Evolutionary conservation across 2,329 filamentous ascomycete species (phyloP), one percentile per base, ranked within the genome.

Genomic region (Exophiala mesophila): DNA sequence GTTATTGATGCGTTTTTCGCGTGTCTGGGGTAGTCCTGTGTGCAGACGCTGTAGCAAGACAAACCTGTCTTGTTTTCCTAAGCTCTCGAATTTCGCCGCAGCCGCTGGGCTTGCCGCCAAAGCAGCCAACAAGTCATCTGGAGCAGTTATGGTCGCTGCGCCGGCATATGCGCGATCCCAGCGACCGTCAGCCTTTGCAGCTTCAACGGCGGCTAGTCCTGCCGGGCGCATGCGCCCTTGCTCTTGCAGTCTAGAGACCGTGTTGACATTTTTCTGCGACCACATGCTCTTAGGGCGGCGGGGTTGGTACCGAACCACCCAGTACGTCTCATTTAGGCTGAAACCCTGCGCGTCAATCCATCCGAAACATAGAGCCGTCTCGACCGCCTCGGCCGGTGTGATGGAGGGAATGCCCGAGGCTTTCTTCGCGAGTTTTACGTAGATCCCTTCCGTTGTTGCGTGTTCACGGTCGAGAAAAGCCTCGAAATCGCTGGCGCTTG

Each of bases 301-400:
- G 2, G 77, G 77, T 1, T 77, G 78, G 63, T 78, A 81, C 6
- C 76, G 69, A 52, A 77, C 74, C 1, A 74, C 56, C 57, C 74
- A 80, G 51, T 67, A 70, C 3, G 60, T 53, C 0, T 65, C 65
- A 49, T 78, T 70, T 34, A 65, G 57, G 3, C 61, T 44, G 34
- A 67, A 65, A 2, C 67, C 67, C 53, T 77, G 75, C 1, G 77
- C 75, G 55, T 82, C 77, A 43, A 81, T 82, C 77, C 78, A 82
- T 30, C 78, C 78, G 54, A 73, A 74, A 56, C 77, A 80, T 5
- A 82, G 65, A 1, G 77, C 76, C 23, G 66, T 60, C 54, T 80
- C 72, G 13, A 81, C 66, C 1, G 77, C 77, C 55, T 78, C 59
- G 5, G 61, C 45, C 54, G 67, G 55, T 12, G 66, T 68, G 10